A percentile compares a stretch with the other conserved stretches of the same genome.
Conservation (phyloP, 441 rosid species). For the Populus hybrid region DNA sequence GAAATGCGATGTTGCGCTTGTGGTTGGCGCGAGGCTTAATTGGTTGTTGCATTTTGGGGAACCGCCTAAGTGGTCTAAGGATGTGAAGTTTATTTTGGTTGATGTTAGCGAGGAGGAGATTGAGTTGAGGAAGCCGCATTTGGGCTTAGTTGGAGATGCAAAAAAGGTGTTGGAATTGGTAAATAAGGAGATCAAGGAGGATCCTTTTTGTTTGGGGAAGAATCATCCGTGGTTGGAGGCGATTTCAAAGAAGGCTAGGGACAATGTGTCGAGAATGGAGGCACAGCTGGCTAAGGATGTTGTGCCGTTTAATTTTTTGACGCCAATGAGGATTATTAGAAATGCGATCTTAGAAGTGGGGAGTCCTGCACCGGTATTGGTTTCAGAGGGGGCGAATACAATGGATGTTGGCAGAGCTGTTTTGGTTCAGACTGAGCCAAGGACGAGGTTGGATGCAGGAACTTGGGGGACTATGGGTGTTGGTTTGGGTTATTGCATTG, state of each 20-base stretch:
- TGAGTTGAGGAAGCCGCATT: slow-evolving; percentile 64
- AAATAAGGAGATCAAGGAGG: slow-evolving; percentile 78
- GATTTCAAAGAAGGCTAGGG: slow-evolving; percentile 58
- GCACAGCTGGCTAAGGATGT: slow-evolving; percentile 76
- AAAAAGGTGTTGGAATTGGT: slow-evolving; percentile 55
- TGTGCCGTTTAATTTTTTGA: slow-evolving; percentile 83
- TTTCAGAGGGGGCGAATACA: slow-evolving; percentile 92
- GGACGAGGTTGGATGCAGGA: slow-evolving; percentile 97
- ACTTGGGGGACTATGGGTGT: slow-evolving; percentile 99
- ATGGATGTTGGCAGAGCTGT: slow-evolving; percentile 97
- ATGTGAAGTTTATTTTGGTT: slow-evolving; percentile 75
- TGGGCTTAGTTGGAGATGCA: slow-evolving; percentile 84
- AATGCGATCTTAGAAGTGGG: slow-evolving; percentile 65
- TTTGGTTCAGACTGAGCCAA: slow-evolving; percentile 87
- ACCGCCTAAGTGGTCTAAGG: slow-evolving; percentile 83
- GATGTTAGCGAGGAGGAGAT: slow-evolving; percentile 79
- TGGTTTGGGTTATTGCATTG: slow-evolving; percentile 94
- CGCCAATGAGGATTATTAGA: slow-evolving; percentile 91
- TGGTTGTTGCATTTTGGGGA: slow-evolving; percentile 97
- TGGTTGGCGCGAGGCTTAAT: slow-evolving; percentile 89
- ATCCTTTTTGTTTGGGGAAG: slow-evolving; percentile 79
- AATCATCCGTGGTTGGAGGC: slow-evolving; percentile 81
- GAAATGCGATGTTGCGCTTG: slow-evolving; percentile 85
- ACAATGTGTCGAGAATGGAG: slow-evolving; percentile 76
- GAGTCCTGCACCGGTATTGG: slow-evolving; percentile 81